These are phyloP conservation scores for Coelastrella sp. DNA, from an alignment of 139 green algal genomes.

Conservation along the genomic window DNA sequence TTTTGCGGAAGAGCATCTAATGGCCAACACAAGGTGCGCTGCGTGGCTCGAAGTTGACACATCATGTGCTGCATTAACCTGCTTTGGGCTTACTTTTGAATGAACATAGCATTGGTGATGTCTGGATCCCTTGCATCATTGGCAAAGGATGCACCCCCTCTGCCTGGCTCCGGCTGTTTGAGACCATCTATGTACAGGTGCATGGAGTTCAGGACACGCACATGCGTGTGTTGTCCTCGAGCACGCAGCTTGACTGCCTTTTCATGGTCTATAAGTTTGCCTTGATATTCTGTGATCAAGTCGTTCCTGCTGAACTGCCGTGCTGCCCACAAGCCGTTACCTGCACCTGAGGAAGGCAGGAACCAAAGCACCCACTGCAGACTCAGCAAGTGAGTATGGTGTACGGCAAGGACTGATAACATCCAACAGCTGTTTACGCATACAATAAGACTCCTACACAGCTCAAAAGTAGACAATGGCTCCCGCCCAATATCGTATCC, in stretches of 20 bases:
- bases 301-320: conserved; percentile 3
- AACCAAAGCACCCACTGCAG: too few relatives aligned
- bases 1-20: too few relatives aligned
- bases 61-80: too few relatives aligned
- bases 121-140: conserved; percentile 40
- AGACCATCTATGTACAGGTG: conserved; percentile 47
- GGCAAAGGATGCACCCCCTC: conserved; percentile 42
- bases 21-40: too few relatives aligned
- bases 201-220: conserved; percentile 45
- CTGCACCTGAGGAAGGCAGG: conserved; percentile 1
- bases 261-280: conserved; percentile 26
- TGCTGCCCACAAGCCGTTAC: conserved; percentile 32
- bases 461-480: too few relatives aligned
- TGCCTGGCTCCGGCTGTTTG: conserved; percentile 32
- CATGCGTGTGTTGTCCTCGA: conserved; percentile 23
- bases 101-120: conserved; percentile 36
- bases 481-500: too few relatives aligned
- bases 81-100: conserved; percentile 32
- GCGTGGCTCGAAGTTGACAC: neutral
- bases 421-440: too few relatives aligned
- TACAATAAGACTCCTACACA: too few relatives aligned
- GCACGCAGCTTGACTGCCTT: conserved; percentile 24
- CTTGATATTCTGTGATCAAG: conserved; percentile 43
- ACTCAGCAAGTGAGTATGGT: too few relatives aligned
- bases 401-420: too few relatives aligned